Percentiles rank a stretch among this genome's conserved stretches.
These are phyloP conservation scores for Blastomyces silverae DNA, from an alignment of 2,329 filamentous ascomycete species.

Conservation along the genomic window DNA sequence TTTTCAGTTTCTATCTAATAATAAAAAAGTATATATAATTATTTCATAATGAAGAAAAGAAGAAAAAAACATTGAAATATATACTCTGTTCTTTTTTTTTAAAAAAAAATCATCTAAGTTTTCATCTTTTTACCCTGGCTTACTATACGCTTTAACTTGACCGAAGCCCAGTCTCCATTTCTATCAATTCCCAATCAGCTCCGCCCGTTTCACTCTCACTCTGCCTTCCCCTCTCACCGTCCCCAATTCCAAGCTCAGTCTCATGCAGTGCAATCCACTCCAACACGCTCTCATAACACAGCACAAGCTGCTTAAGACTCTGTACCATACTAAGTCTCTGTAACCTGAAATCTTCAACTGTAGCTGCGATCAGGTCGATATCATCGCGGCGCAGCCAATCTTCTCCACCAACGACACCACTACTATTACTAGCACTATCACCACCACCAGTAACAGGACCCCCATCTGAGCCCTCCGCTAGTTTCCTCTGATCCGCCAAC, in stretches of 20 bases:
- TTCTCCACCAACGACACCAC: slow-evolving; percentile 24
- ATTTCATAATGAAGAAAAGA: no score
- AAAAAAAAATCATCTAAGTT: no score
- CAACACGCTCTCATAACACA: slow-evolving; percentile 91
- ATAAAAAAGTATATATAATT: no score
- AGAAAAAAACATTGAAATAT: no score
- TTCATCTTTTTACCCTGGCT: no score
- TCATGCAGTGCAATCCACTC: slow-evolving; percentile 61
- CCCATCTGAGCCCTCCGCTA: neutral
- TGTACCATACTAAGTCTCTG: slow-evolving; percentile 97
- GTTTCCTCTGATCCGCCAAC: slow-evolving; percentile 13
- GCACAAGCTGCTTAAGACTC: slow-evolving; percentile 82
- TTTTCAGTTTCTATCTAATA: no score
- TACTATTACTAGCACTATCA: slow-evolving; percentile 11
- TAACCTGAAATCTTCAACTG: slow-evolving; percentile 81
- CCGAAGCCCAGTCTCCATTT: no score
- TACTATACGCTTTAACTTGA: no score
- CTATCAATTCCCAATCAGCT: no score
- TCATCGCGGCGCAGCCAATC: slow-evolving; percentile 64
- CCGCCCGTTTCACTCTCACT: no score
- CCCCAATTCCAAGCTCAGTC: neutral
- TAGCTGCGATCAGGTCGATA: slow-evolving; percentile 73
- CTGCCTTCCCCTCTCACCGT: no score
- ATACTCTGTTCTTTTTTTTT: no score
- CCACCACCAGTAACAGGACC: neutral